A percentile compares a stretch with the other conserved stretches of the same genome.
These are phyloP conservation scores for Chenopodium album DNA, from an alignment of 148 eudicot genomes.

Conservation along the genomic window DNA sequence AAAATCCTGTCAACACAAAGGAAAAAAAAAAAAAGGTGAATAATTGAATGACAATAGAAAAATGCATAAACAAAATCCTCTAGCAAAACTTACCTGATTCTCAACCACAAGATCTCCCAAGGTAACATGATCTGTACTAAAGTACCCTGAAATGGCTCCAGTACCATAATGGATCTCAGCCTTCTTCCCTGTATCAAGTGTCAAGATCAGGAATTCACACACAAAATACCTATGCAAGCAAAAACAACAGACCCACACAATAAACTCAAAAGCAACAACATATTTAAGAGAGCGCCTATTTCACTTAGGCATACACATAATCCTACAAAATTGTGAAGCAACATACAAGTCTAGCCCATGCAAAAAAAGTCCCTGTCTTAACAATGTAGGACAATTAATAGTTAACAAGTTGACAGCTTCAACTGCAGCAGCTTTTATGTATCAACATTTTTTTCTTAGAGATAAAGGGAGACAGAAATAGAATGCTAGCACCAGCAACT, in stretches of 20 bases:
- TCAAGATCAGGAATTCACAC: not conserved
- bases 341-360: not conserved
- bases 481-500: no score
- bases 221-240: not conserved
- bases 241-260: not conserved
- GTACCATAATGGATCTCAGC: slow-evolving; percentile 90
- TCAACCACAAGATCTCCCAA: slow-evolving; percentile 74
- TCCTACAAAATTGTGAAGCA: not conserved
- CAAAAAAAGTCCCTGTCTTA: not conserved
- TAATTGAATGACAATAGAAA: not conserved
- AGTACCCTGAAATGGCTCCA: slow-evolving; percentile 89
- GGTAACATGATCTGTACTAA: slow-evolving; percentile 73
- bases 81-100: slow-evolving; percentile 50
- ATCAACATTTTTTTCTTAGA: no score
- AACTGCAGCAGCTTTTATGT: not conserved
- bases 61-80: not conserved
- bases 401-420: not conserved
- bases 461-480: no score
- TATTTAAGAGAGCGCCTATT: not conserved
- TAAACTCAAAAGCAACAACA: not conserved
- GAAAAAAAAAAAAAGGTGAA: not conserved
- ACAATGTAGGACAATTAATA: not conserved
- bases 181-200: slow-evolving; percentile 56
- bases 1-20: slow-evolving; percentile 51
- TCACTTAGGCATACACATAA: not conserved